Base-by-base conservation (phyloP, 768 basidiomycete species). In the Suillus subalutaceus region DNA sequence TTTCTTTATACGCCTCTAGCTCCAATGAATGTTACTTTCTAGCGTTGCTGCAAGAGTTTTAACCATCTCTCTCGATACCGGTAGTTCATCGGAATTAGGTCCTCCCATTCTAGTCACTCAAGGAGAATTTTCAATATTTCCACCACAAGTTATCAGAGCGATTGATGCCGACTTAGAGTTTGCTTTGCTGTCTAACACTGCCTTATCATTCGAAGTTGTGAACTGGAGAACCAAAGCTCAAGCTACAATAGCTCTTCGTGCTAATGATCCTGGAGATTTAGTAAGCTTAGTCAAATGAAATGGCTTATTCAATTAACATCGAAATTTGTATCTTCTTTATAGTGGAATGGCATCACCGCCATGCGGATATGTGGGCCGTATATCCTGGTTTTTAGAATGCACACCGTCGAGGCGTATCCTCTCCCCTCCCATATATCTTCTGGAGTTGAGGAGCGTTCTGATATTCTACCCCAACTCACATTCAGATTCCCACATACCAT, bases 321-420 rank as follows among this genome's bases (percentile, higher is more conserved):
- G 44, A 35, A n/a, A 26, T n/a, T 60, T 4, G 37, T 20, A 13
- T n/a, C 18, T 38, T 7, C 55, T 26, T 18, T 8, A n/a, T 7
- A 82, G 81, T 82, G 79, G 78, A 81, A 79, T 44, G 78, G 77
- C 1, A 77, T 88, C 10, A 73, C 85, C 1, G 80, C 78, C 10
- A 66, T 85, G 20, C 79, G 77, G 20, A 79, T 88, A 48, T 77
- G 85, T 46, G 86, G 83, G 3, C 75, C 79, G 0, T 83, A 85
- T 63, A 69, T 89, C n/a, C 73, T 89, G 32, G 79, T 84, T 30
- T 81, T 88, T 70, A 85, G 82, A 65, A 75, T 81, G 1, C 84
- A 82, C 6, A 82, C 86, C 1, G 69, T 90, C 30, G 86, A 88
- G 65, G 73, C 86, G 3, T 80, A 35, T 59, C 73, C 56, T 38